Evolutionary conservation across 345 rosid species (phyloP), one percentile per base, ranked within the genome.

Genomic region (Nasturtium officinale): DNA sequence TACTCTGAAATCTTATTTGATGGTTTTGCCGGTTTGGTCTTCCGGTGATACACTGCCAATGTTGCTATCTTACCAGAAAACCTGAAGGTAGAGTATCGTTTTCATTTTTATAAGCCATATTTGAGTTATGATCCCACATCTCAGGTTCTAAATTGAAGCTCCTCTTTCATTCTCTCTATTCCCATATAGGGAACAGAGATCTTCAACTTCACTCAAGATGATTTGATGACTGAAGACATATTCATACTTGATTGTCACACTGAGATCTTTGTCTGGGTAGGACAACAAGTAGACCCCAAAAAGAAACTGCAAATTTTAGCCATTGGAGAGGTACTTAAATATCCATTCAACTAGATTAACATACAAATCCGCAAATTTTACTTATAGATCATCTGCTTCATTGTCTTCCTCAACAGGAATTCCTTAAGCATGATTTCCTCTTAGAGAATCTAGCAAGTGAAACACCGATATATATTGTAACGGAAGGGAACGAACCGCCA

Each of bases 171-270:
- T 32, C 18, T 42, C 32, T 69, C 20, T 48, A 58, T 59, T 21
- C 65, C 72, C 79, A 61, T 17, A 66, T 86, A 96, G 99, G 99
- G 82, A 70, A 83, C 81, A 29, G 99, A 96, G 86, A 89, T 92
- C 66, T 84, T 90, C 70, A 96, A 81, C 83, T 96, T 90, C 71
- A 75, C 88, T 42, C 98, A 92, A 81, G 99, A 96, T 78, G 98
- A 96, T 85, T 77, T 96, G 83, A 90, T 96, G 99, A 92, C 99
- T 4, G 99, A 96, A 83, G 99, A 96, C 78, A 87, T 90, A 73
- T 90, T 86, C 83, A 83, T 96, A 81, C 87, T 96, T 75, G 89
- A 96, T 87, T 84, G 89, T 82, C 92, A 90, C 79, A 84, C 89
- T 26, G 92, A 88, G 61, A 79, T 90, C 73, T 96, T 81, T 85